Evolutionary conservation across 2,329 filamentous ascomycete genomes (phyloP).

Genomic region (Corinectria fuckeliana): DNA sequence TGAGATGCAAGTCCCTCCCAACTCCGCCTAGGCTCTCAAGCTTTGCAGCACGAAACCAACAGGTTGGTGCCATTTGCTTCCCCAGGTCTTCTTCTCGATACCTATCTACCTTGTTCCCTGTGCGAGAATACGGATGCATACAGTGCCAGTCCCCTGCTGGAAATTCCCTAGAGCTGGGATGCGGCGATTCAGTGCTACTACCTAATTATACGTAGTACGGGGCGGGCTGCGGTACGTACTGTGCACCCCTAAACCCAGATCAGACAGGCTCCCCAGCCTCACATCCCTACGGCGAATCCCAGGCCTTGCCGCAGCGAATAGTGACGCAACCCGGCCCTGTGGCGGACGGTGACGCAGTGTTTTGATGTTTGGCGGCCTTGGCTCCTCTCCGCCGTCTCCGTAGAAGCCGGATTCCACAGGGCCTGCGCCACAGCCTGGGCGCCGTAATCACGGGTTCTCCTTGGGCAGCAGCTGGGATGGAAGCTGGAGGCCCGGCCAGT

Average conservation of each 20-base stretch:
- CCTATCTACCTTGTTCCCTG: background rate
- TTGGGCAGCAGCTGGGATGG: background rate
- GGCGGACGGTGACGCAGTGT: conserved; percentile 14
- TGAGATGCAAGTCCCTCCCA: too few relatives aligned
- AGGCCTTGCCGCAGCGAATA: background rate
- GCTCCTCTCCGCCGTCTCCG: conserved; percentile 2
- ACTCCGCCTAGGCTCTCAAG: background rate
- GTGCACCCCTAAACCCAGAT: background rate
- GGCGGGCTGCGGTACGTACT: conserved; percentile 6
- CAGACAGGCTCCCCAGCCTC: conserved; percentile 1
- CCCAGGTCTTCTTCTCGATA: background rate
- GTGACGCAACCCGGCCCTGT: conserved; percentile 9
- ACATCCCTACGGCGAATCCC: background rate
- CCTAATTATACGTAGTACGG: too few relatives aligned
- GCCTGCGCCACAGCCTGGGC: conserved; percentile 13
- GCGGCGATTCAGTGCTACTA: conserved; percentile 10
- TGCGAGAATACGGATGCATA: background rate
- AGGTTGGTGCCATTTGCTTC: background rate
- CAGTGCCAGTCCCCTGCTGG: background rate
- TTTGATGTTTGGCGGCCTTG: conserved; percentile 2
- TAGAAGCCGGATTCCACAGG: conserved; percentile 8
- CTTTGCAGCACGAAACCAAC: background rate
- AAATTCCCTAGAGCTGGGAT: background rate
- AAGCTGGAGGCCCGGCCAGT: too few relatives aligned
- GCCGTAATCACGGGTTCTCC: background rate